These are phyloP conservation scores for Metroxylon sagu DNA, from an alignment of 176 grass and related monocot genomes.

Conservation along the genomic window DNA sequence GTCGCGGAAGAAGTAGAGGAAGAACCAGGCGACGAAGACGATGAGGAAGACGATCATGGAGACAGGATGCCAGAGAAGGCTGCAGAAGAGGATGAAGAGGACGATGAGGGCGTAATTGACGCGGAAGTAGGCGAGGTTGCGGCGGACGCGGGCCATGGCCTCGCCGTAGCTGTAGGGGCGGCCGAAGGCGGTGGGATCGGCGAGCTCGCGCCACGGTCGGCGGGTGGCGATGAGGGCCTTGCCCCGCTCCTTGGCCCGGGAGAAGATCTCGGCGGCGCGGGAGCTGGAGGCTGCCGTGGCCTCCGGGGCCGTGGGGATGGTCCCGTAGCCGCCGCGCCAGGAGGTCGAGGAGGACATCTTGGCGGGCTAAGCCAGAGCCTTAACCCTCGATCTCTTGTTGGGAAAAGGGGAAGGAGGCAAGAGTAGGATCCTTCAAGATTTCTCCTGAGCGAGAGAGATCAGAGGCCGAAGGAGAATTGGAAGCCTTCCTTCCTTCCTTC, in stretches of 20 bases:
- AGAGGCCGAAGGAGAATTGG: too few relatives aligned
- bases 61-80: slow-evolving; percentile 59
- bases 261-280: slow-evolving; percentile 49
- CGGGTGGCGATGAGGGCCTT: slow-evolving; percentile 38
- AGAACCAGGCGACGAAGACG: slow-evolving; percentile 61
- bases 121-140: slow-evolving; percentile 87
- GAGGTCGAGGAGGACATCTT: too few relatives aligned
- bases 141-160: slow-evolving; percentile 45
- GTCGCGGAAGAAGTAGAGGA: slow-evolving; percentile 61
- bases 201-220: slow-evolving; percentile 65
- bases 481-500: too few relatives aligned
- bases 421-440: too few relatives aligned
- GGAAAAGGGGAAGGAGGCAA: too few relatives aligned
- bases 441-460: too few relatives aligned
- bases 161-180: slow-evolving; percentile 61
- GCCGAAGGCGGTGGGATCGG: slow-evolving; percentile 51
- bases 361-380: too few relatives aligned
- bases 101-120: slow-evolving; percentile 67
- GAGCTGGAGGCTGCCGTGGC: slow-evolving; percentile 19
- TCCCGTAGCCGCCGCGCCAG: too few relatives aligned
- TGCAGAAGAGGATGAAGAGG: slow-evolving; percentile 48
- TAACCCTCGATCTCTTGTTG: too few relatives aligned
- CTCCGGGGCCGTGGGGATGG: slow-evolving; percentile 1
- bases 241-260: slow-evolving; percentile 42
- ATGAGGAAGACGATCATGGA: slow-evolving; percentile 68